These are phyloP conservation scores for Yamadazyma sp. DNA, from an alignment of 1,139 yeast genomes.

Conservation along the genomic window DNA sequence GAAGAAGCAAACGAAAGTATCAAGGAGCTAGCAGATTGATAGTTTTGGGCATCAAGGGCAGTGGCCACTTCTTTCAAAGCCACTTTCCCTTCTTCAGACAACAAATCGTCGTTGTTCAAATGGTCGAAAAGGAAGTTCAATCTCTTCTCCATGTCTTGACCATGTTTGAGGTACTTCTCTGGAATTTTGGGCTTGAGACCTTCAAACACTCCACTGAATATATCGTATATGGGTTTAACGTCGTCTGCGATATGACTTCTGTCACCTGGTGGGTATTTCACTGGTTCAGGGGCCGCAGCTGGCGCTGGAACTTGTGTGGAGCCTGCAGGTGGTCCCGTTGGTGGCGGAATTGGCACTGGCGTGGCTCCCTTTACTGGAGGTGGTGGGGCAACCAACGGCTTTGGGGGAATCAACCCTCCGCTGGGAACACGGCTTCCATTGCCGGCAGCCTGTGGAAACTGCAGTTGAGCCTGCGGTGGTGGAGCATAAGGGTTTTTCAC, in stretches of 20 bases:
- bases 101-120: conserved; percentile 70
- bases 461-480: conserved; percentile 25
- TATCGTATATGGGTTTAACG: conserved; percentile 58
- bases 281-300: conserved; percentile 19
- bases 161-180: conserved; percentile 69
- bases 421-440: conserved; percentile 13
- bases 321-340: conserved; percentile 6
- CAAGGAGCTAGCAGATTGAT: conserved; percentile 55
- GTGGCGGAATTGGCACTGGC: conserved; percentile 15
- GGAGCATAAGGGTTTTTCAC: conserved; percentile 46
- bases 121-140: conserved; percentile 75
- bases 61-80: conserved; percentile 53
- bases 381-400: conserved; percentile 21
- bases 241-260: conserved; percentile 65
- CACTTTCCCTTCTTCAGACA: conserved; percentile 56
- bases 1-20: conserved; percentile 64
- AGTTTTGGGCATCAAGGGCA: conserved; percentile 56
- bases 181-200: conserved; percentile 76
- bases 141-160: conserved; percentile 80
- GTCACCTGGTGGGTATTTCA: conserved; percentile 67
- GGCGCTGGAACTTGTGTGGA: conserved; percentile 11
- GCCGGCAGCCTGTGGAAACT: conserved; percentile 23
- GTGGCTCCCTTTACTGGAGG: conserved; percentile 24
- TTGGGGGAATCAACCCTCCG: conserved; percentile 19
- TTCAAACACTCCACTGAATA: conserved; percentile 54